phyloP scores from a whole-genome alignment of 176 grass and related monocot species.

The Oryza coarctata region DNA sequence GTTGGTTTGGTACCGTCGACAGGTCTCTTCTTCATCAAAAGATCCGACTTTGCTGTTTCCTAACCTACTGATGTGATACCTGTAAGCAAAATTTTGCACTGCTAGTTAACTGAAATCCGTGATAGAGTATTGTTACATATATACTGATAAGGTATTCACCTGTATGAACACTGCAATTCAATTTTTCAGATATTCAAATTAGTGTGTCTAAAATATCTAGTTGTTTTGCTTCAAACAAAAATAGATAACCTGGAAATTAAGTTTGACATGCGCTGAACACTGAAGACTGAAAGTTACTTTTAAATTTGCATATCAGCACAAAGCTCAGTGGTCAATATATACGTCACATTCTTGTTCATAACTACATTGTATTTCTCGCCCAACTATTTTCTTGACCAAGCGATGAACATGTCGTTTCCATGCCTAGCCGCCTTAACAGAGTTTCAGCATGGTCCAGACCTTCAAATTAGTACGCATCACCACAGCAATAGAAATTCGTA shows the following conservation, averaged over 20 bases:
- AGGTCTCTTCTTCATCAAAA: constrained; percentile 31
- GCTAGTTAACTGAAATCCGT: not conserved
- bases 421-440: not conserved
- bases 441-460: not conserved
- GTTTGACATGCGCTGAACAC: not conserved
- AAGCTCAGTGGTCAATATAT: not conserved
- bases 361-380: constrained; percentile 31
- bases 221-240: not conserved
- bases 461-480: not conserved
- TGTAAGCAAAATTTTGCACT: not conserved
- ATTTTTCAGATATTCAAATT: not conserved
- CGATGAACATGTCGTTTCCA: not conserved
- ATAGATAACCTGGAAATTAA: not conserved
- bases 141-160: not conserved
- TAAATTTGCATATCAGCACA: not conserved
- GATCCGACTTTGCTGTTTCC: constrained; percentile 18
- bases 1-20: constrained; percentile 19
- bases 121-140: not conserved
- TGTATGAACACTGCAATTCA: not conserved
- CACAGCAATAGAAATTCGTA: not conserved
- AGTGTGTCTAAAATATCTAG: not conserved
- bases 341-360: not conserved
- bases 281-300: not conserved
- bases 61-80: constrained; percentile 27
- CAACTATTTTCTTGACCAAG: not conserved